These are phyloP conservation scores for Saksenaea vasiformis DNA, from an alignment of 371 early-diverging fungal genomes.

Conservation along the genomic window DNA sequence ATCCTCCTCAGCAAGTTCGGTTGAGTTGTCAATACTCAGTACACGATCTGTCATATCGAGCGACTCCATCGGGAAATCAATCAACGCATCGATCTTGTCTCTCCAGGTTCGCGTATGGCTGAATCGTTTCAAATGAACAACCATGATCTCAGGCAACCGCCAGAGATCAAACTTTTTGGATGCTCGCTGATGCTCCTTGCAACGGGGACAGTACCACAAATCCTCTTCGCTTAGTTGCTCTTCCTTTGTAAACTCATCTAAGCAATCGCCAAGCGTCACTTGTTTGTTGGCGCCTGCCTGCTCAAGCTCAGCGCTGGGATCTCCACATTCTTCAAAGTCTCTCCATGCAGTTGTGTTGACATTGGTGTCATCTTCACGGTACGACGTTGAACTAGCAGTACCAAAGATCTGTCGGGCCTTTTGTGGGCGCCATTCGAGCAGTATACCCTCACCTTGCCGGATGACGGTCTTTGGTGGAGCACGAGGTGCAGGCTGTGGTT, in stretches of 20 bases:
- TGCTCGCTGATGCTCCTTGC: conserved; percentile 55
- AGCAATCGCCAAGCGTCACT: conserved; percentile 53
- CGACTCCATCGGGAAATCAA: conserved; percentile 63
- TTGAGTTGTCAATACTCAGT: conserved; percentile 13
- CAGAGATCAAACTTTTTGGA: conserved; percentile 62
- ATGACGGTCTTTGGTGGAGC: conserved; percentile 14
- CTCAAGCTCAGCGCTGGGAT: conserved; percentile 19
- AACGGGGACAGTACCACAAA: conserved; percentile 67
- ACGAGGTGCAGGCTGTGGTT: conserved; percentile 2
- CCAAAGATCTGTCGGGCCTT: conserved; percentile 41
- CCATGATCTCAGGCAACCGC: conserved; percentile 55
- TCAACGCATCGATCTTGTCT: conserved; percentile 61
- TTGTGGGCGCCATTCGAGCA: conserved; percentile 28
- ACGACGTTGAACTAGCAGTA: background rate
- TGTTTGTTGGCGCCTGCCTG: conserved; percentile 9
- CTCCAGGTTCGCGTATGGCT: conserved; percentile 59
- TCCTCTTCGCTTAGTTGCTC: conserved; percentile 66
- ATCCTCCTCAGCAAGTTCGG: conserved; percentile 21
- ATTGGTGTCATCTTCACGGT: conserved; percentile 6
- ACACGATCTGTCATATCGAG: conserved; percentile 39
- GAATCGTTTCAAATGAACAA: conserved; percentile 73
- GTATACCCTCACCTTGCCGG: conserved; percentile 46
- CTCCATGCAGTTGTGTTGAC: conserved; percentile 30
- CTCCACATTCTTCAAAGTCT: conserved; percentile 24
- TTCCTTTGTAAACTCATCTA: conserved; percentile 60